Evolutionary conservation across 768 basidiomycete genomes (phyloP).

Genomic region (Agrocybe chaxingu): DNA sequence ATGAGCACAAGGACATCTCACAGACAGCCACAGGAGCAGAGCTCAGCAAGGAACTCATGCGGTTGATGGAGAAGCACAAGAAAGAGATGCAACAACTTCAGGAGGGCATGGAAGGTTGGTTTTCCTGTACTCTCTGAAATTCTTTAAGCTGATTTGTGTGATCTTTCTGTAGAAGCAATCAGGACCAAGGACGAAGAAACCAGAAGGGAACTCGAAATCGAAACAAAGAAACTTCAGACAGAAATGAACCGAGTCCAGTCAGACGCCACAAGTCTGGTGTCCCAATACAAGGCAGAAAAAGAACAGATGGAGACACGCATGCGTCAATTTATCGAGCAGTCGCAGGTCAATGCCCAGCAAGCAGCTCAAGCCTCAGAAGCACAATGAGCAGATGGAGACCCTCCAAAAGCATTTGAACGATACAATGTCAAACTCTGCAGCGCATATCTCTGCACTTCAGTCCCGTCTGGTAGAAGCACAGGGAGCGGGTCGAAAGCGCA

Average conservation of each 20-base stretch:
- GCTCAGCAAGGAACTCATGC: conserved; percentile 44
- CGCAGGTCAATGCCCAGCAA: too few relatives aligned
- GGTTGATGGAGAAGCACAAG: conserved; percentile 38
- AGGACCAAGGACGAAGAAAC: conserved; percentile 45
- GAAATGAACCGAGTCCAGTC: conserved; percentile 39
- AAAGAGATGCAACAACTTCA: conserved; percentile 43
- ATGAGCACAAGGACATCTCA: conserved; percentile 41
- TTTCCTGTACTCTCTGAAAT: not conserved
- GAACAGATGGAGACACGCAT: conserved; percentile 22
- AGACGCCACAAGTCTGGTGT: conserved; percentile 36
- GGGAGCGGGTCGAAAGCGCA: conserved; percentile 12
- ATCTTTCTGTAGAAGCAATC: conserved; percentile 28
- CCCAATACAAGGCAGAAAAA: conserved; percentile 35
- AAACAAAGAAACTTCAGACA: conserved; percentile 36
- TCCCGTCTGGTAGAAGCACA: conserved; percentile 12
- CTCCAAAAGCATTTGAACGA: too few relatives aligned
- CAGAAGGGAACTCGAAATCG: conserved; percentile 39
- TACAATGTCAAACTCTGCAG: too few relatives aligned
- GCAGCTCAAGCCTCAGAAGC: too few relatives aligned
- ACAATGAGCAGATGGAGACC: too few relatives aligned
- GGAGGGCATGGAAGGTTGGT: conserved; percentile 37
- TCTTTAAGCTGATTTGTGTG: not conserved
- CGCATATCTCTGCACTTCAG: not conserved
- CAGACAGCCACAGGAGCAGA: conserved; percentile 53
- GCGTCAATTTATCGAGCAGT: conserved; percentile 17